phyloP scores from a whole-genome alignment of 306 rosid species.

The Malus fusca region DNA sequence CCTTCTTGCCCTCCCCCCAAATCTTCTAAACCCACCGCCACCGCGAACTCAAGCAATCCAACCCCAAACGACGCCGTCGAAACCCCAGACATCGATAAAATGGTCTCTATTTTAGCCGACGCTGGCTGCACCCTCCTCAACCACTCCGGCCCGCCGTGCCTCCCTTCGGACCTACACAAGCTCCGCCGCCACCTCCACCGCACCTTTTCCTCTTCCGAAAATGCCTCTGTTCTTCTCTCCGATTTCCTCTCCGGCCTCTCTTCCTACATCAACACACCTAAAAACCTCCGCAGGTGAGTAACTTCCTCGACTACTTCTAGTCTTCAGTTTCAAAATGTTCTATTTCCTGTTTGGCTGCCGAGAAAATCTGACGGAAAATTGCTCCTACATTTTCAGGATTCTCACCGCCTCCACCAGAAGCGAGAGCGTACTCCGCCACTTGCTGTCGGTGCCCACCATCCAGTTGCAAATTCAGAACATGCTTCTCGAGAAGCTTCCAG shows the following conservation, averaged over 20 bases:
- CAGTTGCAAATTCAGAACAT: conserved; percentile 24
- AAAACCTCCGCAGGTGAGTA: conserved; percentile 26
- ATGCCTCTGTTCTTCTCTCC: conserved; percentile 17
- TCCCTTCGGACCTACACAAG: conserved; percentile 28
- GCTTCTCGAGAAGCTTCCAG: conserved; percentile 41
- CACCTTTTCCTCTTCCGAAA: conserved; percentile 20
- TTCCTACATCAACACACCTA: conserved; percentile 11
- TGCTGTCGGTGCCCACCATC: conserved; percentile 25
- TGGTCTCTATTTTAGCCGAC: conserved; percentile 27
- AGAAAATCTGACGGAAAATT: not conserved
- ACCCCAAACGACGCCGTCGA: conserved; percentile 9
- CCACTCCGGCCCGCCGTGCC: conserved; percentile 32
- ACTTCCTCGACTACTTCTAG: not conserved
- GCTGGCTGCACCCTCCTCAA: conserved; percentile 34
- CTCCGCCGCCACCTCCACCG: conserved; percentile 34
- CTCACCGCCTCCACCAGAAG: conserved; percentile 17
- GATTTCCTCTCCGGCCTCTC: conserved; percentile 32
- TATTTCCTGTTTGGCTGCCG: not conserved
- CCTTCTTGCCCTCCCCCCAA: conserved; percentile 22
- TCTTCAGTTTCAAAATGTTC: not conserved
- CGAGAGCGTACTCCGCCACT: conserved; percentile 27
- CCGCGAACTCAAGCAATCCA: not conserved
- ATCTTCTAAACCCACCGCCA: conserved; percentile 17
- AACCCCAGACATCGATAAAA: conserved; percentile 4
- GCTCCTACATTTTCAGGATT: conserved; percentile 8